Conservation (phyloP, 495 filamentous ascomycete species). For the Xylaria curta region DNA sequence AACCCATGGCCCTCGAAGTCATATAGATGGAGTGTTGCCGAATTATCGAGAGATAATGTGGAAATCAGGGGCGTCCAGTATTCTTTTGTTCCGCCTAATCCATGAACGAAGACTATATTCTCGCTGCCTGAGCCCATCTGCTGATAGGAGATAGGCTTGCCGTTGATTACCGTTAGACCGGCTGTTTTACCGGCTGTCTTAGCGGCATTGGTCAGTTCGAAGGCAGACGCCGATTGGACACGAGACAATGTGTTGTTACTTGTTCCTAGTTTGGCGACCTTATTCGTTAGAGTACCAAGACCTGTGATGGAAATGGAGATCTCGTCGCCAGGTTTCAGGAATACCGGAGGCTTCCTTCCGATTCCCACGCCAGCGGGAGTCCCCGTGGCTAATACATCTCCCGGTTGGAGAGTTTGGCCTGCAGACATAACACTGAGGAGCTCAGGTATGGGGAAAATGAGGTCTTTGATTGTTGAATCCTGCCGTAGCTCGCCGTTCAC, state of each 20-base stretch:
- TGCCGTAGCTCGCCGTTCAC: constrained; percentile 56
- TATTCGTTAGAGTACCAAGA: constrained; percentile 54
- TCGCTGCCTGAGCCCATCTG: constrained; percentile 34
- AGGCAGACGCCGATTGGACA: constrained; percentile 31
- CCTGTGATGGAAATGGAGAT: constrained; percentile 51
- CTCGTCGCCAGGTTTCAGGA: constrained; percentile 53
- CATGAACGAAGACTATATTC: constrained; percentile 55
- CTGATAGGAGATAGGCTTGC: constrained; percentile 51
- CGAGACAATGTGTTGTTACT: constrained; percentile 34
- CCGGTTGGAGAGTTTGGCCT: constrained; percentile 51
- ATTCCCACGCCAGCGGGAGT: constrained; percentile 62
- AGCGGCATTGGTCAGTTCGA: constrained; percentile 39
- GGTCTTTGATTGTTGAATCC: constrained; percentile 47
- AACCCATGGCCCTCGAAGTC: constrained; percentile 64
- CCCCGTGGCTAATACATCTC: constrained; percentile 57
- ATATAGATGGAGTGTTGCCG: constrained; percentile 47
- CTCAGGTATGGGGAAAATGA: constrained; percentile 54
- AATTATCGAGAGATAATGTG: constrained; percentile 30
- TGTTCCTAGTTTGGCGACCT: constrained; percentile 36
- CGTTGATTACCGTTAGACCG: constrained; percentile 51
- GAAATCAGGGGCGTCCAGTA: constrained; percentile 48
- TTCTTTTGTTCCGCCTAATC: constrained; percentile 49
- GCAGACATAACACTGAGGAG: constrained; percentile 53
- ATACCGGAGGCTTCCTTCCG: constrained; percentile 53
- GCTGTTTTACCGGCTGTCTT: constrained; percentile 36